Conservation (phyloP, 2,329 filamentous ascomycete species). For the Fusarium sacchari region DNA sequence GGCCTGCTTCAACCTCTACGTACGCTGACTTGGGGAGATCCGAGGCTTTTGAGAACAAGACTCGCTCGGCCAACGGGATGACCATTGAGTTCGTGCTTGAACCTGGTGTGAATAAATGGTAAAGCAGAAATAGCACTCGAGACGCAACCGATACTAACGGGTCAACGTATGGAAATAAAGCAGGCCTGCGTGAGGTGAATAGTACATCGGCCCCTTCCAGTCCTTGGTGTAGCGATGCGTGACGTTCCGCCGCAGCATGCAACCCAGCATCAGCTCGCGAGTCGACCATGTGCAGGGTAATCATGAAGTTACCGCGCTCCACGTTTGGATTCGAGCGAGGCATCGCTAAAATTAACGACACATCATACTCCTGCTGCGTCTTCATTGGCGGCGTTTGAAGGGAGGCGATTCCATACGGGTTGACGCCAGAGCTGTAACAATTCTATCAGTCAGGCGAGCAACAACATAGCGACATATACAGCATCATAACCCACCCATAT, state of each 20-base stretch:
- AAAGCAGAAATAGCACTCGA: constrained; percentile 71
- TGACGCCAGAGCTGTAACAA: constrained; percentile 54
- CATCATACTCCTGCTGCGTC: constrained; percentile 83
- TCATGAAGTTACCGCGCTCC: constrained; percentile 91
- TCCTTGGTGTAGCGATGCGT: constrained; percentile 47
- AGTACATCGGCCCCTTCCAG: constrained; percentile 57
- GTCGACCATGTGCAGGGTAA: constrained; percentile 77
- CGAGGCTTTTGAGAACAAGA: constrained; percentile 66
- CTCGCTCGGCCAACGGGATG: constrained; percentile 77
- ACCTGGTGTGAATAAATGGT: constrained; percentile 74
- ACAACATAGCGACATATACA: neutral
- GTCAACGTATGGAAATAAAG: constrained; percentile 82
- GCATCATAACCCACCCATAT: constrained; percentile 62
- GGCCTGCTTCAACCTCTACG: constrained; percentile 74
- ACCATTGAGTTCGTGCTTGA: constrained; percentile 71
- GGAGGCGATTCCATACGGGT: constrained; percentile 63
- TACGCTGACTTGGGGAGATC: constrained; percentile 58
- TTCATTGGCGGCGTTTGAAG: constrained; percentile 66
- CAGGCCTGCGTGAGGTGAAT: constrained; percentile 75
- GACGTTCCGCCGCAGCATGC: constrained; percentile 42
- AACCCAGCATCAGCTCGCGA: constrained; percentile 46
- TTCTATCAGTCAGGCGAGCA: constrained; percentile 18
- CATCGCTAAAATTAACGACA: constrained; percentile 77
- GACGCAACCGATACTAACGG: constrained; percentile 71
- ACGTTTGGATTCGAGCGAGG: constrained; percentile 82